A percentile compares a stretch with the other conserved stretches of the same genome.
phyloP scores from a whole-genome alignment of 2,329 filamentous ascomycete species.

The Aspergillus arachidicola region DNA sequence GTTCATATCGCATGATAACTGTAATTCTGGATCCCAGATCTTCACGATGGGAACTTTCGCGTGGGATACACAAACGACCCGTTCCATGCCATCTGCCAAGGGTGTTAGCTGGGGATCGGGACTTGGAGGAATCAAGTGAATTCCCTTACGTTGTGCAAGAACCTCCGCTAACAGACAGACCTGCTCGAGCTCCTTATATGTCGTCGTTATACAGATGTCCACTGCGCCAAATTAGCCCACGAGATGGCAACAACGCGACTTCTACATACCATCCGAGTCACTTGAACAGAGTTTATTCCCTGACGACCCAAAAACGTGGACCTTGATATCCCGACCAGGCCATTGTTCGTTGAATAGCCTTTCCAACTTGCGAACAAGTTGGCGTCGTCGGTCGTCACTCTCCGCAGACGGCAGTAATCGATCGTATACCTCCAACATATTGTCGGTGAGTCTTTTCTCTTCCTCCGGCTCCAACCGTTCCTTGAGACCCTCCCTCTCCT shows the following conservation, averaged over 20 bases:
- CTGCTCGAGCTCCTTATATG: constrained; percentile 81
- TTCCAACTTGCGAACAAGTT: constrained; percentile 84
- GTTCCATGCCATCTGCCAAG: constrained; percentile 84
- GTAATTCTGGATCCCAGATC: constrained; percentile 93
- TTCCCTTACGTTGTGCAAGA: constrained; percentile 74
- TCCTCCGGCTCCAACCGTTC: constrained; percentile 70
- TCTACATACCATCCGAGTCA: constrained; percentile 82
- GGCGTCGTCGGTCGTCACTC: constrained; percentile 73
- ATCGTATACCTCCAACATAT: constrained; percentile 84
- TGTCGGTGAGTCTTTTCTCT: constrained; percentile 72
- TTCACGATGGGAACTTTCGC: constrained; percentile 99
- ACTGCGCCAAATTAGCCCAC: constrained; percentile 58
- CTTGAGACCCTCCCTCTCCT: constrained; percentile 69
- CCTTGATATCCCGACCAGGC: constrained; percentile 86
- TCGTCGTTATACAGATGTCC: constrained; percentile 95
- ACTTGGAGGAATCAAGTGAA: neutral
- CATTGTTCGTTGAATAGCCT: constrained; percentile 86
- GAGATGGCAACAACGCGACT: neutral
- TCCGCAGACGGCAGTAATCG: constrained; percentile 78
- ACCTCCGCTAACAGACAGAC: constrained; percentile 90
- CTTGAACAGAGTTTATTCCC: constrained; percentile 93
- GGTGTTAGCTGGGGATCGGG: constrained; percentile 18
- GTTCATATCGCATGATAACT: constrained; percentile 94
- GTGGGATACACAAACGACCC: constrained; percentile 89
- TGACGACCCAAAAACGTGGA: constrained; percentile 96